Percentiles rank a stretch among this genome's conserved stretches.
phyloP scores from a whole-genome alignment of 768 basidiomycete genomes.

The Boletus subcaerulescens region DNA sequence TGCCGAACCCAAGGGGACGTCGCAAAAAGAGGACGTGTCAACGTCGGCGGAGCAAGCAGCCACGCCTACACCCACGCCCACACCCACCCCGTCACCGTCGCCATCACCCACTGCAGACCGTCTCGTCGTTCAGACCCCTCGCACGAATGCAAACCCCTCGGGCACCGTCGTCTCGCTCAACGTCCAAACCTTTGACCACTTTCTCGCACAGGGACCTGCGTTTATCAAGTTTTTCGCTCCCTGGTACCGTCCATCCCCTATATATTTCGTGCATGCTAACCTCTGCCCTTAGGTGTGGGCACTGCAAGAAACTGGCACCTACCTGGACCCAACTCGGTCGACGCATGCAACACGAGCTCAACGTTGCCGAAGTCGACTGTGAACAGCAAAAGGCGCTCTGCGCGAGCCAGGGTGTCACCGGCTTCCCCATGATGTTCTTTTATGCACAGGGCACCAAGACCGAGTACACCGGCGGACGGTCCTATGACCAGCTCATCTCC shows the following conservation, averaged over 20 bases:
- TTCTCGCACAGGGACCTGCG: slow-evolving; percentile 45
- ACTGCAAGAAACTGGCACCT: slow-evolving; percentile 93
- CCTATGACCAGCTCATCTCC: slow-evolving; percentile 62
- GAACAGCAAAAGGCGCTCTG: slow-evolving; percentile 73
- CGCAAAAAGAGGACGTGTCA: not conserved
- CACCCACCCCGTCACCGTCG: too few relatives aligned
- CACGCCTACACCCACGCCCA: not conserved
- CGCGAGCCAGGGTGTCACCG: slow-evolving; percentile 58
- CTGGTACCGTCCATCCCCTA: slow-evolving; percentile 47
- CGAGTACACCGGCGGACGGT: slow-evolving; percentile 75
- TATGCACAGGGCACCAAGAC: slow-evolving; percentile 56
- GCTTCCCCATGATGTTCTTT: slow-evolving; percentile 83
- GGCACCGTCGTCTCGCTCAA: slow-evolving; percentile 25
- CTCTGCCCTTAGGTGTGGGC: slow-evolving; percentile 65
- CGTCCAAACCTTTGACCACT: slow-evolving; percentile 36
- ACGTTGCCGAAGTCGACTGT: slow-evolving; percentile 86
- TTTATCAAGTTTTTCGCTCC: slow-evolving; percentile 89
- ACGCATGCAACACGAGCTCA: slow-evolving; percentile 66
- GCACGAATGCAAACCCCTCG: slow-evolving; percentile 19
- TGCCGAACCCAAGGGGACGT: slow-evolving; percentile 24
- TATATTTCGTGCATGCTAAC: not conserved
- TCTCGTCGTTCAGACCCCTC: slow-evolving; percentile 17
- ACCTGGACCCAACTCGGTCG: slow-evolving; percentile 74
- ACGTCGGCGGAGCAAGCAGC: slow-evolving; percentile 4
- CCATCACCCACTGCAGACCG: not conserved